Evolutionary conservation across 2,329 filamentous ascomycete genomes (phyloP), one percentile per base, ranked within the genome.

Genomic region (Byssoonygena ceratinophila): DNA sequence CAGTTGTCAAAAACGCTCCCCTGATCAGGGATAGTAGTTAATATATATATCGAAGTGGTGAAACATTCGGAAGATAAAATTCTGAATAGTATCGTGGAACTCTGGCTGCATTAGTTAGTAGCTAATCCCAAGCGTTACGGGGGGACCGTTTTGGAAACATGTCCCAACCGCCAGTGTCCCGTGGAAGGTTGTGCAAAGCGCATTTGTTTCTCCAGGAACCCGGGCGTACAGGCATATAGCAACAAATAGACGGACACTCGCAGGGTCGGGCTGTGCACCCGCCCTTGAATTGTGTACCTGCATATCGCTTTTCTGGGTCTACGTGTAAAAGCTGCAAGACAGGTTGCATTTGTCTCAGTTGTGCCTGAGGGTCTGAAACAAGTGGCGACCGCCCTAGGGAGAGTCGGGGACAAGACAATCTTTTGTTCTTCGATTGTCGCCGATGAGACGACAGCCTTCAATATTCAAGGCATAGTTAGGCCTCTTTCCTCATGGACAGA

Each of bases 281-380:
- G 29, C 44, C 34, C 16, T 20, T 34, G 14, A 31, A n/a, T n/a
- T 47, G 32, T 34, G 46, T 49, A 49, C 47, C 36, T 50, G 47
- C 47, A 50, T 50, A 29, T 12, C n/a, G 34, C 34, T 27, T 2
- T 29, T 20, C 22, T 39, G 32, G 34, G 32, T 48, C n/a, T 7
- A 20, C 25, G 20, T 48, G 37, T 32, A 31, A 25, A 37, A 40
- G 25, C 46, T 50, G 36, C 47, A 43, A n/a, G 47, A 25, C 11
- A 9, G 47, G 47, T 50, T 50, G 47, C 47, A 50, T 50, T 41
- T 50, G 47, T 50, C 47, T 50, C 47, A 43, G 23, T 27, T 43
- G 37, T 49, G 14, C 36, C 32, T 11, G 36, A 41, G 46, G 20
- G 16, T 48, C 37, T 49, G 46, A 43, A 50, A 43, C 47, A 32